A percentile compares a stretch with the other conserved stretches of the same genome.
Conservation (phyloP, 352 stramenopile species). For the Blastocystis hominis region DNA sequence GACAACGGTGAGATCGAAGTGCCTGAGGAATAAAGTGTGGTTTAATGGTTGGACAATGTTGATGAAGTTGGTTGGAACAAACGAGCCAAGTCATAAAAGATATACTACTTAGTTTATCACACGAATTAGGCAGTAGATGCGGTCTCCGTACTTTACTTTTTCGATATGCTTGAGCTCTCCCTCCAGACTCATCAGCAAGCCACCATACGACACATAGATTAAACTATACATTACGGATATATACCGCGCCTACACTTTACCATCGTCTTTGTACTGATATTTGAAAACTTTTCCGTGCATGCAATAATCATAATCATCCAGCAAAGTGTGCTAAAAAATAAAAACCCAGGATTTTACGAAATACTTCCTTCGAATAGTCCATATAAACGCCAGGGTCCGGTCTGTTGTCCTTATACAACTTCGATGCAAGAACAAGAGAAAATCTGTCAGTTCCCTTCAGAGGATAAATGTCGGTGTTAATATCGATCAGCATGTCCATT, state of each 20-base stretch:
- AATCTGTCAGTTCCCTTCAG: slow-evolving; percentile 48
- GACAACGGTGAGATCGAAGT: slow-evolving; percentile 90
- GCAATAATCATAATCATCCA: slow-evolving; percentile 58
- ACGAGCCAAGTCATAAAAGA: slow-evolving; percentile 16
- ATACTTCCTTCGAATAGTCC: slow-evolving; percentile 50
- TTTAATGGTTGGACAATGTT: slow-evolving; percentile 37
- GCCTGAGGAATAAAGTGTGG: slow-evolving; percentile 75
- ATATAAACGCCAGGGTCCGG: slow-evolving; percentile 31
- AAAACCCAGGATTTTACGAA: not conserved
- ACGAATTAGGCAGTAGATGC: slow-evolving; percentile 52
- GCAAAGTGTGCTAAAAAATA: slow-evolving; percentile 22
- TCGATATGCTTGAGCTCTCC: slow-evolving; percentile 48
- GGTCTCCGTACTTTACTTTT: slow-evolving; percentile 52
- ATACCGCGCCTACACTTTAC: not conserved
- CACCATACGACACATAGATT: slow-evolving; percentile 56
- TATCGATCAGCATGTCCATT: slow-evolving; percentile 57
- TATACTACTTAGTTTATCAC: slow-evolving; percentile 46
- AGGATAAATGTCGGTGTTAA: slow-evolving; percentile 56
- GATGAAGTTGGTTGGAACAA: slow-evolving; percentile 10
- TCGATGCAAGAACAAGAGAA: slow-evolving; percentile 48
- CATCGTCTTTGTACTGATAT: slow-evolving; percentile 56
- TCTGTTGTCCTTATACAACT: slow-evolving; percentile 37
- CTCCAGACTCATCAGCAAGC: slow-evolving; percentile 50
- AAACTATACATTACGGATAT: slow-evolving; percentile 3
- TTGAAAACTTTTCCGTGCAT: slow-evolving; percentile 59